A percentile compares a stretch with the other conserved stretches of the same genome.
These are phyloP conservation scores for Naganishia randhawae DNA, from an alignment of 768 basidiomycete species.

Conservation along the genomic window DNA sequence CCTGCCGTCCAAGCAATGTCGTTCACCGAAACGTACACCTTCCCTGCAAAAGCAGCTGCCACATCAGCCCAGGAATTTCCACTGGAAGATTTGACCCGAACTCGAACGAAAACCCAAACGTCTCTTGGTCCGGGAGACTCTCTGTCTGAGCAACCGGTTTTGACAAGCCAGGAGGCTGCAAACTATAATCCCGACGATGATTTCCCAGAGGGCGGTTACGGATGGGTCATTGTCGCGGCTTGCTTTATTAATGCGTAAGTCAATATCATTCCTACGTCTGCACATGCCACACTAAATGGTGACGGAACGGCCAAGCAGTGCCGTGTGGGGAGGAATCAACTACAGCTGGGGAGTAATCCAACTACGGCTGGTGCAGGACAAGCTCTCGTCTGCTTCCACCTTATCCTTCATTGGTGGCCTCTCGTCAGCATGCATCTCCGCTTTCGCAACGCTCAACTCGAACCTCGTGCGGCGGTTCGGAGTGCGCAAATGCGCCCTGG, in stretches of 20 bases:
- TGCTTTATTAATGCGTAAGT: conserved; percentile 25
- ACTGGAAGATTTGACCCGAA: background rate
- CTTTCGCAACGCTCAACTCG: conserved; percentile 33
- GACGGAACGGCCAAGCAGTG: background rate
- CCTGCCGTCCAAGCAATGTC: background rate
- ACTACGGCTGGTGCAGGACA: conserved; percentile 26
- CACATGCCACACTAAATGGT: background rate
- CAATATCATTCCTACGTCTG: too few relatives aligned
- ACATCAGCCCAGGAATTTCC: background rate
- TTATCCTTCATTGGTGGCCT: conserved; percentile 39
- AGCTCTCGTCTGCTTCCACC: conserved; percentile 31
- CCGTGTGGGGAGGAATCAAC: conserved; percentile 25
- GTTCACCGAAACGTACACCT: conserved; percentile 1
- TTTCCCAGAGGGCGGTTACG: conserved; percentile 28
- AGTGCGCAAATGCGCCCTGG: conserved; percentile 20
- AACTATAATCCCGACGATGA: conserved; percentile 1
- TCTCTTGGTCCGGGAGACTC: conserved; percentile 2
- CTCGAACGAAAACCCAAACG: background rate
- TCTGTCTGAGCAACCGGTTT: background rate
- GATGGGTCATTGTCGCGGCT: conserved; percentile 27
- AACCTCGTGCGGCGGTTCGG: conserved; percentile 31
- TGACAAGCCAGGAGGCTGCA: background rate
- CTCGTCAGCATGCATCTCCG: conserved; percentile 25
- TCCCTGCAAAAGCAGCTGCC: background rate
- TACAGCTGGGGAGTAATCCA: conserved; percentile 36